phyloP scores from a whole-genome alignment of 2,329 filamentous ascomycete genomes.

The Claviceps digitariae region DNA sequence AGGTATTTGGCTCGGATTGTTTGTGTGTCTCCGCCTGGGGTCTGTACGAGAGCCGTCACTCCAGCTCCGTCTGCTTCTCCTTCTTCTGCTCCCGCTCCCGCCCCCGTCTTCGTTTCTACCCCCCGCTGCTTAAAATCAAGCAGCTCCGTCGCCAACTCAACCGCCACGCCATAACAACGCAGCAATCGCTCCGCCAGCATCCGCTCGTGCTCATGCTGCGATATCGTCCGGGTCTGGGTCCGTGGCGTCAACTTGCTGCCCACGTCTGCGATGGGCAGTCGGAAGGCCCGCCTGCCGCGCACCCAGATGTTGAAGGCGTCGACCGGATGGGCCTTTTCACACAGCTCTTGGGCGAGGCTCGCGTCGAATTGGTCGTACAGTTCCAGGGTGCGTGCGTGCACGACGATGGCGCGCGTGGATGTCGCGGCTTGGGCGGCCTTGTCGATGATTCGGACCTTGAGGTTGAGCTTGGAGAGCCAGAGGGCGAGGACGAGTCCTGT shows the following conservation, averaged over 20 bases:
- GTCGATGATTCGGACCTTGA: conserved; percentile 30
- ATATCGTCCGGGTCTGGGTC: neutral
- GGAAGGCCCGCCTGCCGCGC: neutral
- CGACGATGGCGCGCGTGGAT: neutral
- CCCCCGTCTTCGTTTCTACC: conserved; percentile 30
- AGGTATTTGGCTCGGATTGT: conserved; percentile 14
- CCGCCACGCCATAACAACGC: neutral
- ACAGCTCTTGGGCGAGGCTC: neutral
- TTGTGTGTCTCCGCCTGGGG: conserved; percentile 13
- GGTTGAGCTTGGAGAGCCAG: conserved; percentile 27
- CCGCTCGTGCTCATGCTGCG: conserved; percentile 28
- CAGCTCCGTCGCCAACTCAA: conserved; percentile 14
- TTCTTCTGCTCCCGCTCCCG: conserved; percentile 30
- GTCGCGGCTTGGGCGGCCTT: conserved; percentile 31
- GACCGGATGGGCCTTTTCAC: neutral
- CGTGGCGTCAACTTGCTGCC: neutral
- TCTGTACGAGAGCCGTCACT: conserved; percentile 20
- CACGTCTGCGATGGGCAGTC: neutral
- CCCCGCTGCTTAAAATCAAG: conserved; percentile 32
- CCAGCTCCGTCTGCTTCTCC: conserved; percentile 25
- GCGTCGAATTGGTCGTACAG: conserved; percentile 1
- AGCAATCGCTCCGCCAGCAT: conserved; percentile 26
- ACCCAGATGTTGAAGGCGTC: conserved; percentile 1
- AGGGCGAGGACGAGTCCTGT: conserved; percentile 28
- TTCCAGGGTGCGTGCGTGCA: conserved; percentile 1